Evolutionary conservation across 2,329 filamentous ascomycete species (phyloP), one percentile per base, ranked within the genome.

Genomic region (Hypoxylon sp.): DNA sequence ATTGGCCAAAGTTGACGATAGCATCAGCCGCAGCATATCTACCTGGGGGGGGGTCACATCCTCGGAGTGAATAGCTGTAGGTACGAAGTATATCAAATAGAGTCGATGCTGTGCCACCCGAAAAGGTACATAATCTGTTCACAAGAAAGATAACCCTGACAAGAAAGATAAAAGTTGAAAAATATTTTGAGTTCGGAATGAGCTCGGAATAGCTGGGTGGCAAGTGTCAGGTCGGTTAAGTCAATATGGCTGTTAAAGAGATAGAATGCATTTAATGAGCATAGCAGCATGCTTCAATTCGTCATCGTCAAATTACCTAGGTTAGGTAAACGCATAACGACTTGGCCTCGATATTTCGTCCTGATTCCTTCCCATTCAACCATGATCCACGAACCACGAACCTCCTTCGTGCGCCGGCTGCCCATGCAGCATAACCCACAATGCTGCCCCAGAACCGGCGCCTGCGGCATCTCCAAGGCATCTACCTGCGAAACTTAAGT

Each of bases 401-500:
- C 62, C 57, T 64, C 62, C 65, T 53, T 59, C 49, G 59, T 66
- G 70, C 60, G 70, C 68, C 65, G 59, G 72, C 72, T 72, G 71
- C 71, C 70, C 67, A 69, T 68, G 72, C 68, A 73, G 72, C 71
- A 73, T 67, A 65, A 68, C 61, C 41, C 39, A 73, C 62, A 22
- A 74, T 90, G 65, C 79, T 88, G 28, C 80, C 87, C 17, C 85
- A 95, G 84, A 97, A 97, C 77, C 91, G 93, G 76, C 93, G 91
- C 76, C 84, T 98, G 55, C 89, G 94, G 56, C 94, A 97, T 81
- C 85, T 97, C 4, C 89, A 92, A 72, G 93, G 92, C 69, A 87
- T 98, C 70, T 94, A 91, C 58, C 81, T 97, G 53, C 92, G 94
- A 60, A 97, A 97, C 77, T 82, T 97, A 44, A 89, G 88, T 65